Evolutionary conservation across 2,329 filamentous ascomycete species (phyloP).

Genomic region (Penicillium olsonii): DNA sequence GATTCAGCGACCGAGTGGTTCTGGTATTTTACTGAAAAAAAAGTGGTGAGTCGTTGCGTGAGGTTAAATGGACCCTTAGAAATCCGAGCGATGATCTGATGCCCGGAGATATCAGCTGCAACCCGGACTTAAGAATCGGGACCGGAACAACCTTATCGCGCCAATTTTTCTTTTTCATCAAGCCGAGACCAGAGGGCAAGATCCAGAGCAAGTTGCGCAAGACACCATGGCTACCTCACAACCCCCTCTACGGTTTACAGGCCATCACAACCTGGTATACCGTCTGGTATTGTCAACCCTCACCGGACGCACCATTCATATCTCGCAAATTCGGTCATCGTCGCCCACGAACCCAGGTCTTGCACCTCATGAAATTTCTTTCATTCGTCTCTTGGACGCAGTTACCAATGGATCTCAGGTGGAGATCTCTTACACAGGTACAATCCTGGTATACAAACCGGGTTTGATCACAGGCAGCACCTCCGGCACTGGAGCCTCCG

Average conservation of each 20-base stretch:
- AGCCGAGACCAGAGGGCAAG: not conserved
- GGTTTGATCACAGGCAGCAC: conserved; percentile 87
- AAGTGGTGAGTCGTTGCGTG: not conserved
- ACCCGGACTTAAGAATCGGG: conserved; percentile 26
- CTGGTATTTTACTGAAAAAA: not conserved
- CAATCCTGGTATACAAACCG: conserved; percentile 86
- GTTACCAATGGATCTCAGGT: conserved; percentile 94
- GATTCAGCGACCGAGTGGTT: too few relatives aligned
- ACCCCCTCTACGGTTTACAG: conserved; percentile 70
- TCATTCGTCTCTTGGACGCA: conserved; percentile 89
- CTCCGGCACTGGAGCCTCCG: conserved; percentile 68
- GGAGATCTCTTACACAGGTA: conserved; percentile 95
- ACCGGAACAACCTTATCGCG: conserved; percentile 30
- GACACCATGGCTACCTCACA: conserved; percentile 46
- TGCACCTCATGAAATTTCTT: conserved; percentile 88
- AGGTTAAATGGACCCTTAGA: conserved; percentile 1
- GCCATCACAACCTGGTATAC: conserved; percentile 78
- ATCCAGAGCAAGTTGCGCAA: conserved; percentile 9
- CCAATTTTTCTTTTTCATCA: conserved; percentile 35
- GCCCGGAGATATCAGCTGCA: conserved; percentile 28
- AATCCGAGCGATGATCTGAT: conserved; percentile 13
- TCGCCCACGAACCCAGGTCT: conserved; percentile 87
- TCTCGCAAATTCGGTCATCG: conserved; percentile 87
- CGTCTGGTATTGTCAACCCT: conserved; percentile 88
- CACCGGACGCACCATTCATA: conserved; percentile 83